phyloP scores from a whole-genome alignment of 2,329 filamentous ascomycete species.

The Colletotrichum cereale region DNA sequence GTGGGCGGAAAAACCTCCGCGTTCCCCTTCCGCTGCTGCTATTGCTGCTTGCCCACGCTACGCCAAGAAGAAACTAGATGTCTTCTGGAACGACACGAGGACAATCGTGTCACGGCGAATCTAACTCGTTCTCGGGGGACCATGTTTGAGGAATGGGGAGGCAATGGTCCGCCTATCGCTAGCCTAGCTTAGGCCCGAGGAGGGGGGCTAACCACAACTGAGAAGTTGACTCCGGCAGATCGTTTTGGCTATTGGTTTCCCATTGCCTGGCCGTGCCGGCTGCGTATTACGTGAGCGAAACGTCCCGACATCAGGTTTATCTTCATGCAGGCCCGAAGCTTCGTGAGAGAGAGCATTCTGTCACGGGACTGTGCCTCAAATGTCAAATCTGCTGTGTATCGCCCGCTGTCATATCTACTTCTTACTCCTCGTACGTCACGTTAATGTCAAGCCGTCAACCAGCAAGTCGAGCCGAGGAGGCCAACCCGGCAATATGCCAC shows the following conservation, averaged over 20 bases:
- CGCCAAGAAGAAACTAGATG: background rate
- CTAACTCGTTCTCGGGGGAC: constrained; percentile 5
- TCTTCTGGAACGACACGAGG: constrained; percentile 26
- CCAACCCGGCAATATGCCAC: constrained; percentile 9
- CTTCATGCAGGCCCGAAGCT: constrained; percentile 13
- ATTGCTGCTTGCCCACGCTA: background rate
- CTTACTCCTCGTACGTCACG: background rate
- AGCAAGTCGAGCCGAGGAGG: background rate
- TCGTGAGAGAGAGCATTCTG: background rate
- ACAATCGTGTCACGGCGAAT: constrained; percentile 16
- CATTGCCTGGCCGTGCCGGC: background rate
- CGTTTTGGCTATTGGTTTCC: background rate
- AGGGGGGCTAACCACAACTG: background rate
- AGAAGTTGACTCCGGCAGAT: background rate
- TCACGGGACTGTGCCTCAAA: constrained; percentile 14
- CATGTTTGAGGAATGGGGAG: background rate
- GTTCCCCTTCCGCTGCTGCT: background rate
- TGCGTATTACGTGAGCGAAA: constrained; percentile 10
- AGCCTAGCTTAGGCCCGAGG: background rate
- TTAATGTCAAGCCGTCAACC: constrained; percentile 5
- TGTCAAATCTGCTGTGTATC: background rate
- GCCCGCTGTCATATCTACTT: constrained; percentile 29
- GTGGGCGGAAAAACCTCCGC: background rate
- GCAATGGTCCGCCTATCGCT: constrained; percentile 15
- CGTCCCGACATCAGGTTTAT: constrained; percentile 12